Base-by-base conservation (phyloP, 2,329 filamentous ascomycete species). In the Scytalidium sp. region DNA sequence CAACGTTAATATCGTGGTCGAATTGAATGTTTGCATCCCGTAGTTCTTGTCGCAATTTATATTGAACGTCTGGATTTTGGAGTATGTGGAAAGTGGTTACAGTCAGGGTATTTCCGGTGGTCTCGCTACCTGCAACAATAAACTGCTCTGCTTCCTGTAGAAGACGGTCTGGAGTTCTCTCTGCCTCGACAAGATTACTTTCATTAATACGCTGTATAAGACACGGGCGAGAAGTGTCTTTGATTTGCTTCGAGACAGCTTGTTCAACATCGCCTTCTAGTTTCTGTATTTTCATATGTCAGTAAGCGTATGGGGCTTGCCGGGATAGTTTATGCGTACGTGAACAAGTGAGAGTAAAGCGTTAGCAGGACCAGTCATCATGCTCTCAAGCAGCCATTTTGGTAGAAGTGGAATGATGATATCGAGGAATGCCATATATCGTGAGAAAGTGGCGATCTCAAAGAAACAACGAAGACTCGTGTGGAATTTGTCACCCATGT, bases 61-160 rank as follows among this genome's bases (percentile, higher is more conserved):
- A 23, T 29, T 55, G 17, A 5, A 56, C 50, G 6, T 50, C 45
- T 36, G 48, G 45, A 51, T 63, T 53, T 3, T 43, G 25, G 11
- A 55, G 43, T 3, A 63, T 47, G 43, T 61, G 49, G 43, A 55
- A 64, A 2, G 51, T 47, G 1, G 46, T 56, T 3, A 54, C 49
- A 2, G 51, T 54, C 4, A 63, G 41, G 1, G 54, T 56, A 27
- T 54, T 48, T 17, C 56, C 56, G 23, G 60, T 60, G 1, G 59
- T 62, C 36, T 64, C 60, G 1, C 59, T 59, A 2, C 61, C 61
- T 8, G 60, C 61, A 22, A 49, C 55, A 11, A 64, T 48, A 13
- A 64, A 43, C 9, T 55, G 50, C 19, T 57, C 41, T 0, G 47
- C 60, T 47, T 63, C 61, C 15, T 60, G 49, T 17, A 47, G 47